Percentiles rank a stretch among this genome's conserved stretches.
These are phyloP conservation scores for Omphalotus olearius DNA, from an alignment of 1,284 basidiomycete species.

Conservation along the genomic window DNA sequence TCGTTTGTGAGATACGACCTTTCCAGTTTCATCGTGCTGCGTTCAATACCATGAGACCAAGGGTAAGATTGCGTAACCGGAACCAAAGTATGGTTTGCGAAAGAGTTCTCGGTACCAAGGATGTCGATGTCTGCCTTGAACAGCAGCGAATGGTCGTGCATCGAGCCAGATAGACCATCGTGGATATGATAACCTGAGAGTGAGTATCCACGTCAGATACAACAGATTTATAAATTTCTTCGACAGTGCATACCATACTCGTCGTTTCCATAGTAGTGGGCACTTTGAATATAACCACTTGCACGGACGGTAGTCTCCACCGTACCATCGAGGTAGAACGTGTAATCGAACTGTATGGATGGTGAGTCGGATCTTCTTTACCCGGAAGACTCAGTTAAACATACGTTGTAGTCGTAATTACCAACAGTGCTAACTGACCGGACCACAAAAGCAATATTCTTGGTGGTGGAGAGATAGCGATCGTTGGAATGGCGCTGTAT, in stretches of 20 bases:
- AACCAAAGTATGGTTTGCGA: constrained; percentile 18
- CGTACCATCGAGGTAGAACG: constrained; percentile 18
- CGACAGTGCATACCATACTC: constrained; percentile 12
- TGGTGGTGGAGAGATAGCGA: constrained; percentile 17
- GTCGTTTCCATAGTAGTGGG: constrained; percentile 18
- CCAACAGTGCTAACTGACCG: constrained; percentile 20
- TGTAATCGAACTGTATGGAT: not conserved
- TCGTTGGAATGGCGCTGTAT: constrained; percentile 19
- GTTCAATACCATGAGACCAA: constrained; percentile 16
- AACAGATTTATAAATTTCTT: not conserved
- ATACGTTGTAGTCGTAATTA: constrained; percentile 17
- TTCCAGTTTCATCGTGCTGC: constrained; percentile 18
- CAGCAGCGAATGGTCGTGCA: constrained; percentile 19
- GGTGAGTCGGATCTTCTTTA: not conserved
- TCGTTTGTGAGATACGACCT: constrained; percentile 17
- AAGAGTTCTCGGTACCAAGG: constrained; percentile 18
- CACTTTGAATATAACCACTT: constrained; percentile 19
- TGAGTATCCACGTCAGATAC: not conserved
- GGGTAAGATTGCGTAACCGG: constrained; percentile 16
- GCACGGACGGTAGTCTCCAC: constrained; percentile 18
- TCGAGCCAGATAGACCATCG: constrained; percentile 17
- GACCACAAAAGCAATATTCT: constrained; percentile 18
- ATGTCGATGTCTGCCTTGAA: constrained; percentile 19
- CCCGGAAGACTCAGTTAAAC: not conserved
- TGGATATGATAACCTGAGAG: constrained; percentile 18